Base-by-base conservation (phyloP, 768 basidiomycete genomes). In the Pluteus cervinus region DNA sequence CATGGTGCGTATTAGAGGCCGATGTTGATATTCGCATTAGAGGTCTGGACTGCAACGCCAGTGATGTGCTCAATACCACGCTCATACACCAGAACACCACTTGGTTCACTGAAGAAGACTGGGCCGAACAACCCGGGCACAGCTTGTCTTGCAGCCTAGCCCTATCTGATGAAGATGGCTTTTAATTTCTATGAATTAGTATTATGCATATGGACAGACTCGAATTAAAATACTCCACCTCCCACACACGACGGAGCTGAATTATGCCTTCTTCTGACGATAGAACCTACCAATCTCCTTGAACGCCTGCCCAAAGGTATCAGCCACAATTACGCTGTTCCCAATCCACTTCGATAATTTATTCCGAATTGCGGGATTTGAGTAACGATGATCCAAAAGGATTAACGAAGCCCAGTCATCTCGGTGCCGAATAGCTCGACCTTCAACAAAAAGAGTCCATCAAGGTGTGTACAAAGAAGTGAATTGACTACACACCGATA, bases 301-400 rank as follows among this genome's bases (percentile, higher is more conserved):
- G 46, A 90, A 71, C 5, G 75, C 75, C 39, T 78, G 77, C 4
- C 84, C 85, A 57, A 88, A 96, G 4, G 66, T 70, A 14, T 80
- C 68, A 16, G 79, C 66, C 4, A 79, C 61, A 29, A 67, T 54
- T 17, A 86, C 53, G 18, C 71, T 72, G 34, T 71, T 63, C 7
- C 78, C 82, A 37, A 97, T 90, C 94, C 94, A 99, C 39, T 72
- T 73, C 0, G 94, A 92, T n/a, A 99, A 65, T 58, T 96, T 96
- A 37, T 57, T 62, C 26, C 74, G 73, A 38, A 96, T 86, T 1
- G 77, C 64, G 3, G 71, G 49, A 0, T 76, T 75, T 5, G 74
- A 63, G 53, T 96, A 99, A 23, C 94, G 80, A 40, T 64, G 69
- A 58, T 99, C 94, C 29, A 99, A 62, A 11, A 99, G 75, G 36